Conservation (phyloP, 768 basidiomycete genomes). For the Hirschioporus abietinus region DNA sequence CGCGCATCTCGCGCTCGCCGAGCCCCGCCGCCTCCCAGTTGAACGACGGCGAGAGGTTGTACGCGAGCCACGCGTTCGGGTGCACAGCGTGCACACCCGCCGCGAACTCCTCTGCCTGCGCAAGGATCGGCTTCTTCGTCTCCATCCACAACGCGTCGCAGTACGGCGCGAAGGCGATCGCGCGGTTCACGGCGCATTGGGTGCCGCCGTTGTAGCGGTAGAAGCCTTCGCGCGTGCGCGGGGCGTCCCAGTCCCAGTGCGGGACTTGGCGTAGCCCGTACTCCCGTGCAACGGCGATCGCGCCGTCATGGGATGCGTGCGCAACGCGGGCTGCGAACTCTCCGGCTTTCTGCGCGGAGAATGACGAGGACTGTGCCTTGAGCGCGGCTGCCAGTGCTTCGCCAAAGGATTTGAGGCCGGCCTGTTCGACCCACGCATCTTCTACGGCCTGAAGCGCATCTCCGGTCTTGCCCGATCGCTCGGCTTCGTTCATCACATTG, state of each 20-base stretch:
- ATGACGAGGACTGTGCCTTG: slow-evolving; percentile 45
- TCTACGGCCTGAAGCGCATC: slow-evolving; percentile 81
- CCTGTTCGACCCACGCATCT: slow-evolving; percentile 77
- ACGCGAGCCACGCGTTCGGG: slow-evolving; percentile 93
- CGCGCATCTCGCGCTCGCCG: slow-evolving; percentile 76
- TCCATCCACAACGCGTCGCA: slow-evolving; percentile 95
- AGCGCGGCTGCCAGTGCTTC: slow-evolving; percentile 65
- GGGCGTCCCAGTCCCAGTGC: slow-evolving; percentile 94
- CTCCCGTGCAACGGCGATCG: slow-evolving; percentile 73
- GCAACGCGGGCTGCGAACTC: slow-evolving; percentile 61
- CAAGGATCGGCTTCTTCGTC: slow-evolving; percentile 89
- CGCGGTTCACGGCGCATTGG: slow-evolving; percentile 88
- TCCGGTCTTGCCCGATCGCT: slow-evolving; percentile 73
- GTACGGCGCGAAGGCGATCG: slow-evolving; percentile 90
- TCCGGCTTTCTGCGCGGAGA: slow-evolving; percentile 40
- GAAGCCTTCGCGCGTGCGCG: slow-evolving; percentile 92
- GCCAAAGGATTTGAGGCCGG: slow-evolving; percentile 77
- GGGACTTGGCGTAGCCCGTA: slow-evolving; percentile 71
- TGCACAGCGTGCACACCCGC: slow-evolving; percentile 75
- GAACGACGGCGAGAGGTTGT: slow-evolving; percentile 92
- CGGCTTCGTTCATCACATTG: slow-evolving; percentile 78
- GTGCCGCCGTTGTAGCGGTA: slow-evolving; percentile 98
- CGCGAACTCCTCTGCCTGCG: slow-evolving; percentile 91
- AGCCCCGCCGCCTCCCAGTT: slow-evolving; percentile 95
- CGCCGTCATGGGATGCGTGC: slow-evolving; percentile 62